Base-by-base conservation (phyloP, 2,329 filamentous ascomycete species). In the Diaporthe nobilis region DNA sequence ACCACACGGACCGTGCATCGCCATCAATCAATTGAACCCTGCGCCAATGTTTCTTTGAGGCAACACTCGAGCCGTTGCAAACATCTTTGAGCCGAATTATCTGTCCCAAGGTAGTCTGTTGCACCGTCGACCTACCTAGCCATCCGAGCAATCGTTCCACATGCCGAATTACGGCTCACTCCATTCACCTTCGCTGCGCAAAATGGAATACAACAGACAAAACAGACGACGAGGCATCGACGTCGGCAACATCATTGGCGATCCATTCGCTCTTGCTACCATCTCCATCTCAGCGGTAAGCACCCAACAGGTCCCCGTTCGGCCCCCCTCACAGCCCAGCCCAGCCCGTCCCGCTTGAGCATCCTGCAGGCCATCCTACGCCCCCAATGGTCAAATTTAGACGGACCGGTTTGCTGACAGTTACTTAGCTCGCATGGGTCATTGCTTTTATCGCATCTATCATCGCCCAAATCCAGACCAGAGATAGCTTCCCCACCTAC, bases 211-310 rank as follows among this genome's bases (percentile, higher is more conserved):
- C 83, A 90, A 90, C 79, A 89, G 91, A 78, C 85, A 86, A 79
- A 90, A 92, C 82, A 87, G 88, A 82, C 88, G 90, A 82, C 88
- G 84, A 82, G 87, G 87, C 80, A 93, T 98, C 85, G 93, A 91
- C 84, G 85, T 96, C 85, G 94, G 94, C 83, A 97, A 98, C 86
- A 95, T 99, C 81, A 90, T 98, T 77, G 97, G 97, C 81, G 96
- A 99, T 86, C 97, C 97, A 8, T 98, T 99, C 85, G 96, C 96
- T 76, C 90, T 99, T 77, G 95, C 96, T 73, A 98, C 97, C 49
- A 92, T 98, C 78, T 98, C 96, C 75, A 98, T 98, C 84, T 92
- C 94, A 78, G 89, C 94, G 82, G 96, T 98, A 91, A 85, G 95
- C 90, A 44, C 57, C 71, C 42, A 15, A 28, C n/a, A 34, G n/a